Evolutionary conservation across 1,139 yeast species (phyloP).

Genomic region (Geotrichum cucujoidarum): DNA sequence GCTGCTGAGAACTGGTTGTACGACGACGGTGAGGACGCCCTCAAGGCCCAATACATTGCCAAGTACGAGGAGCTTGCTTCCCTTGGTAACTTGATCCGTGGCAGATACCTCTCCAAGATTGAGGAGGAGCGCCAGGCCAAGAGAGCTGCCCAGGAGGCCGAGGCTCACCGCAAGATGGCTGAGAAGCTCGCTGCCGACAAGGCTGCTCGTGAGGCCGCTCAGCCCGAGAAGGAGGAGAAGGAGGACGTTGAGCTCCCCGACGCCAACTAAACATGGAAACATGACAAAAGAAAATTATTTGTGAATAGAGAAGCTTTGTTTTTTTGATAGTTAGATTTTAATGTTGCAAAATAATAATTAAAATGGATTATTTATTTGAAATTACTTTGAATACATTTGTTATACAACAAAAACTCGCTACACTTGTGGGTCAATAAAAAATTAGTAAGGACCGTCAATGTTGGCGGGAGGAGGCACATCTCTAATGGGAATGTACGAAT

Average conservation of each 20-base stretch:
- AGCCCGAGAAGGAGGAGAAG: slow-evolving; percentile 23
- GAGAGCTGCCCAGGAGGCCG: slow-evolving; percentile 83
- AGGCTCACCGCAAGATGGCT: slow-evolving; percentile 76
- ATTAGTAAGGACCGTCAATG: slow-evolving; percentile 16
- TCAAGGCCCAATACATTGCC: slow-evolving; percentile 96
- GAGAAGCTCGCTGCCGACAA: slow-evolving; percentile 86
- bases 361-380: slow-evolving; percentile 6
- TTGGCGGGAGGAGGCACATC: slow-evolving; percentile 11
- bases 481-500: slow-evolving; percentile 13
- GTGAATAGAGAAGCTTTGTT: too few relatives aligned
- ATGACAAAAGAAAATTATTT: too few relatives aligned
- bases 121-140: slow-evolving; percentile 92
- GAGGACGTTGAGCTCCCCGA: slow-evolving; percentile 29
- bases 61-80: slow-evolving; percentile 96
- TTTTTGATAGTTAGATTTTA: slow-evolving; percentile 2
- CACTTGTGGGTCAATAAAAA: too few relatives aligned
- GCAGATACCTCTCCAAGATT: slow-evolving; percentile 89
- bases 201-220: slow-evolving; percentile 36
- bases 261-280: slow-evolving; percentile 21
- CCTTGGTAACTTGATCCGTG: slow-evolving; percentile 89
- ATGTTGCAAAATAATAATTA: slow-evolving; percentile 4
- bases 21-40: slow-evolving; percentile 93
- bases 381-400: too few relatives aligned
- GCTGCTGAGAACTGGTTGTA: slow-evolving; percentile 98
- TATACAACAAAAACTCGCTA: too few relatives aligned